These are phyloP conservation scores for Spinellus fusiger DNA, from an alignment of 192 early-diverging fungal species.

Conservation along the genomic window DNA sequence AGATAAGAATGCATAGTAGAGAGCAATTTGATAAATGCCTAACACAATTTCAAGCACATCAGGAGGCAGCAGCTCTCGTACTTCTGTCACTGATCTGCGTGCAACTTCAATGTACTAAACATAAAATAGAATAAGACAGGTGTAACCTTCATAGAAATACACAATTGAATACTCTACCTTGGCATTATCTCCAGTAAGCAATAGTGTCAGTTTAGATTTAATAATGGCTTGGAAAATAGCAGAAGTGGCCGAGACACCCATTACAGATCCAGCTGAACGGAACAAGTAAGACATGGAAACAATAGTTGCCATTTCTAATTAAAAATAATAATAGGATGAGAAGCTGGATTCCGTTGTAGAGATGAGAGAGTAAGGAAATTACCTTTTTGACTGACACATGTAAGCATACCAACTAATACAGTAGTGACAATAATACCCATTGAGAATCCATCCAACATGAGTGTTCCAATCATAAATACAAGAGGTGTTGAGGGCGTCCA, in stretches of 20 bases:
- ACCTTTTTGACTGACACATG: slow-evolving; percentile 45
- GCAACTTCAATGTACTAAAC: slow-evolving; percentile 24
- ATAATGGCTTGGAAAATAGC: slow-evolving; percentile 37
- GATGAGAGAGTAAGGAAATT: neutral
- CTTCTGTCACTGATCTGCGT: slow-evolving; percentile 27
- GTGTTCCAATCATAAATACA: slow-evolving; percentile 41
- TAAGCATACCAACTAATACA: slow-evolving; percentile 44
- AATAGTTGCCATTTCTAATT: slow-evolving; percentile 44
- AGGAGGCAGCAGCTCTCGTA: slow-evolving; percentile 11
- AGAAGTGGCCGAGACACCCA: slow-evolving; percentile 48
- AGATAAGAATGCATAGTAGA: slow-evolving; percentile 6
- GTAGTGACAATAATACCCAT: slow-evolving; percentile 50
- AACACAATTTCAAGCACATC: slow-evolving; percentile 17
- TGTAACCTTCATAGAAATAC: neutral
- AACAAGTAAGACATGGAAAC: slow-evolving; percentile 47
- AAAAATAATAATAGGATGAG: neutral
- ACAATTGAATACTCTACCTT: slow-evolving; percentile 2
- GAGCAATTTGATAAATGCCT: slow-evolving; percentile 14
- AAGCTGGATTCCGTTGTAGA: neutral
- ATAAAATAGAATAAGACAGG: neutral
- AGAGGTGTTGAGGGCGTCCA: slow-evolving; percentile 47
- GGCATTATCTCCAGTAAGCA: slow-evolving; percentile 23
- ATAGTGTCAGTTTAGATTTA: slow-evolving; percentile 20
- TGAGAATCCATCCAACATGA: slow-evolving; percentile 44
- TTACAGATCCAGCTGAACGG: slow-evolving; percentile 47